Evolutionary conservation across 169 alveolate genomes (phyloP).

Genomic region (Neospora caninum): DNA sequence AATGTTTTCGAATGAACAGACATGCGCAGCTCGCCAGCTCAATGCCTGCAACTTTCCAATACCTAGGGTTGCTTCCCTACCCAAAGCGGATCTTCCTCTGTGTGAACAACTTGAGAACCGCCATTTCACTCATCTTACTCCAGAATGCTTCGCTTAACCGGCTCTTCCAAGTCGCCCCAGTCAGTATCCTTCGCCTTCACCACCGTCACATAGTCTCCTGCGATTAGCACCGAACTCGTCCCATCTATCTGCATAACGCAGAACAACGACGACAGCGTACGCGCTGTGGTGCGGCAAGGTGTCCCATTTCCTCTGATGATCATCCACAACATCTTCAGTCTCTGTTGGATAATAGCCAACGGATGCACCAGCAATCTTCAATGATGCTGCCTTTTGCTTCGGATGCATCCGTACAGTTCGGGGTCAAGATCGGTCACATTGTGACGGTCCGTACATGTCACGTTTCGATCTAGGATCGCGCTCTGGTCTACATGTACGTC

Average conservation of each 20-base stretch:
- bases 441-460: too few relatives aligned
- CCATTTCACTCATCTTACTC: background rate
- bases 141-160: background rate
- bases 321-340: too few relatives aligned
- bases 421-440: too few relatives aligned
- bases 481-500: too few relatives aligned
- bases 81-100: too few relatives aligned
- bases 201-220: background rate
- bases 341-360: too few relatives aligned
- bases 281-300: background rate
- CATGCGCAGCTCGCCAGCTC: background rate
- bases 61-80: too few relatives aligned
- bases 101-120: background rate
- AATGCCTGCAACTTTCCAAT: too few relatives aligned
- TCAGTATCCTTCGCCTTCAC: background rate
- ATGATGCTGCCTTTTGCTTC: too few relatives aligned
- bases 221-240: background rate
- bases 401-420: too few relatives aligned
- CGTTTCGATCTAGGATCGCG: too few relatives aligned
- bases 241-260: background rate
- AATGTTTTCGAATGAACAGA: background rate
- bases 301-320: background rate
- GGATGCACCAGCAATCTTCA: too few relatives aligned
- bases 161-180: constrained; percentile 6
- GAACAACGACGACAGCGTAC: background rate